phyloP scores from a whole-genome alignment of 2,329 filamentous ascomycete species.

The Epichloe brachyelytri region DNA sequence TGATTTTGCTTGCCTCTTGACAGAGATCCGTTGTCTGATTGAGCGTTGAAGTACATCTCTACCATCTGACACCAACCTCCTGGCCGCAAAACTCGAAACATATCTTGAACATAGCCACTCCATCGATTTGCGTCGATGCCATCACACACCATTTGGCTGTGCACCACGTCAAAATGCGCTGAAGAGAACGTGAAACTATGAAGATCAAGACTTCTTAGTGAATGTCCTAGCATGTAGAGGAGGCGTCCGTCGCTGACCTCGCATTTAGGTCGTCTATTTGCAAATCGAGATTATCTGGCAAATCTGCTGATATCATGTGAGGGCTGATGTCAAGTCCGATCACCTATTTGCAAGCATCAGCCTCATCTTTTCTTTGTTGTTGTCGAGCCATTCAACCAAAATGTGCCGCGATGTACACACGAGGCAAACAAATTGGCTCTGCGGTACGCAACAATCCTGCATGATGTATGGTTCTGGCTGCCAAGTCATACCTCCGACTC shows the following conservation, averaged over 20 bases:
- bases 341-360: slow-evolving; percentile 34
- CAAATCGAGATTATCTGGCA: slow-evolving; percentile 54
- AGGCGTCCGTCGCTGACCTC: slow-evolving; percentile 26
- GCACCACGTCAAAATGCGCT: slow-evolving; percentile 69
- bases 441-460: background rate
- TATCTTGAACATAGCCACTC: slow-evolving; percentile 63
- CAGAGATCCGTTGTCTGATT: slow-evolving; percentile 74
- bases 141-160: slow-evolving; percentile 59
- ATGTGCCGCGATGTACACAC: too few relatives aligned
- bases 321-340: slow-evolving; percentile 61
- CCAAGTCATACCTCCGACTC: slow-evolving; percentile 42
- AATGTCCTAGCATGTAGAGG: background rate
- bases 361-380: background rate
- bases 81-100: slow-evolving; percentile 56
- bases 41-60: slow-evolving; percentile 76
- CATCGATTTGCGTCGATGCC: slow-evolving; percentile 64
- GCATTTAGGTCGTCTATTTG: slow-evolving; percentile 63
- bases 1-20: slow-evolving; percentile 36
- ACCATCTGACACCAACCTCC: slow-evolving; percentile 81
- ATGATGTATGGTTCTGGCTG: background rate
- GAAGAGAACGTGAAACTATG: slow-evolving; percentile 51
- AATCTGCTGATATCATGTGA: slow-evolving; percentile 51
- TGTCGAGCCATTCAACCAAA: background rate
- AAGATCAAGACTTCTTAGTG: background rate
- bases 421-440: background rate